Evolutionary conservation across 1,284 basidiomycete genomes (phyloP), one percentile per base, ranked within the genome.

Genomic region (Leccinum proliferum): DNA sequence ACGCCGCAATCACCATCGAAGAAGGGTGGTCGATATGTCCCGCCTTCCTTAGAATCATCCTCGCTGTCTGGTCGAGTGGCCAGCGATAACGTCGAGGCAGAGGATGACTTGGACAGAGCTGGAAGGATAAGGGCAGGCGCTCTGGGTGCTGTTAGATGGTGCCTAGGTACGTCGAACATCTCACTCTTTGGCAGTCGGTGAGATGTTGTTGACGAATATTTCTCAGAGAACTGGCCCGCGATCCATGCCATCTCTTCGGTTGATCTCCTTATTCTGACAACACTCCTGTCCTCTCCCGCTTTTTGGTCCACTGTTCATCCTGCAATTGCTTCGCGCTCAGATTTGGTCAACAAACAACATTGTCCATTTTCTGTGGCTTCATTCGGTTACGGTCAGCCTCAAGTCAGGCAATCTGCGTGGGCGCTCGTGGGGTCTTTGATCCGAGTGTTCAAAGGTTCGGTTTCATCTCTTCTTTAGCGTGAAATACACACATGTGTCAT

Each of bases 81-180:
- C 7, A 55, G 58, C 18, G 76, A 56, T 82, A 80, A 65, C 15
- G 81, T 81, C 39, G 78, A 81, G 4, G 87, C 89, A 60, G 90
- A 92, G 73, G 82, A 74, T 41, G 85, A 87, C 48, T 73, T 77
- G 34, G 93, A 95, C 70, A 77, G 88, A 53, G 83, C 81, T 65
- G 90, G 89, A 1, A 79, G 93, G 59, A 73, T 94, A 64, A 80
- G 92, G 43, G 82, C 90, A 9, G 84, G 86, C 14, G 92, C 88
- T 0, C 77, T 96, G 12, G 87, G 90, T 3, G 85, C 88, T 6
- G 70, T 92, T 7, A 78, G 79, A 62, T 91, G 87, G 84, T 71
- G 87, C 5, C 62, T 90, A 64, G 83, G 89, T 90, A 73, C 55
- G 80, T 70, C 50, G 59, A 56, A 63, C 65, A 58, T 67, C 58